A percentile compares a stretch with the other conserved stretches of the same genome.
These are phyloP conservation scores for Psilocybe tampanensis DNA, from an alignment of 768 basidiomycete genomes.

Conservation along the genomic window DNA sequence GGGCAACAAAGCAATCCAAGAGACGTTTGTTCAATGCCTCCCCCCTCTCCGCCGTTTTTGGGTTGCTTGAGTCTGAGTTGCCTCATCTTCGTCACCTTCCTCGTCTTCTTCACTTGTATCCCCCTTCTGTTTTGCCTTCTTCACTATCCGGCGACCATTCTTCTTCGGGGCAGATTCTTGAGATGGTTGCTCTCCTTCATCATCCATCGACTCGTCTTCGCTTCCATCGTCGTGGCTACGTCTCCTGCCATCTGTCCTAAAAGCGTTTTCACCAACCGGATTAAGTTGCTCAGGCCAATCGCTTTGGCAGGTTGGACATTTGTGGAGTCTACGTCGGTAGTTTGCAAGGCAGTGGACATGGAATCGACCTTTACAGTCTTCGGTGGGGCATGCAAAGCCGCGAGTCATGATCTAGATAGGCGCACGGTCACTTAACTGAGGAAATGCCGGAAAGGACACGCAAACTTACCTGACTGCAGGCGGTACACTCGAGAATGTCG, in stretches of 20 bases:
- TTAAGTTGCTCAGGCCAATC: conserved; percentile 64
- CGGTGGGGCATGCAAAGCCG: conserved; percentile 61
- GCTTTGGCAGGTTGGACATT: conserved; percentile 58
- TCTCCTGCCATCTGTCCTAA: conserved; percentile 51
- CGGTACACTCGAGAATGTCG: conserved; percentile 70
- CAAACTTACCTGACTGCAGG: conserved; percentile 67
- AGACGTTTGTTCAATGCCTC: conserved; percentile 23
- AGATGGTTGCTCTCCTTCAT: conserved; percentile 36
- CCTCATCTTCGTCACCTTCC: conserved; percentile 16
- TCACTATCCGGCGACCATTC: conserved; percentile 8
- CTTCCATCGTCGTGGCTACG: conserved; percentile 33
- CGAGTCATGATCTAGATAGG: conserved; percentile 61
- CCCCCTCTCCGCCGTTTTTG: conserved; percentile 27
- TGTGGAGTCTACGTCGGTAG: conserved; percentile 43
- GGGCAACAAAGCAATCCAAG: no score
- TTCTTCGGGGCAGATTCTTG: conserved; percentile 27
- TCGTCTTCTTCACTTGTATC: conserved; percentile 45
- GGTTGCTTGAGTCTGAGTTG: conserved; percentile 24
- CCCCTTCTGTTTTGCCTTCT: conserved; percentile 23
- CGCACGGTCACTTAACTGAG: no score
- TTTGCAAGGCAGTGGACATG: conserved; percentile 64
- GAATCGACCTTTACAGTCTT: conserved; percentile 64
- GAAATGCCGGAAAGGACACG: neutral
- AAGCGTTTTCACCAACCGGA: conserved; percentile 72
- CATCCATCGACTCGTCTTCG: conserved; percentile 47